Conservation (phyloP, 805 yeast species). For the Candida jianshihensis region DNA sequence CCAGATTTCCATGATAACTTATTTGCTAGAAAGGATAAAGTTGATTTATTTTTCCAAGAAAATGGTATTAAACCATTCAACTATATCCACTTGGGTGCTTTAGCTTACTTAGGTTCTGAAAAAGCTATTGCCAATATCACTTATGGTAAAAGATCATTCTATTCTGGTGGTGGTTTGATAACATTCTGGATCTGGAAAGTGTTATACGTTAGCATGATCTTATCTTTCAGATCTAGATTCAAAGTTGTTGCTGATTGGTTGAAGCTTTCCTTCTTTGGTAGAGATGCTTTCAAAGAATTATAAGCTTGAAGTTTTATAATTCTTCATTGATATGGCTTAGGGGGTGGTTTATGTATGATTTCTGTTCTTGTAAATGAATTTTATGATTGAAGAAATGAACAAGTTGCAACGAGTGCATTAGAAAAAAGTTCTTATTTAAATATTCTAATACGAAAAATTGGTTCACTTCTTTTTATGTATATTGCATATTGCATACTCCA, state of each 20-base stretch:
- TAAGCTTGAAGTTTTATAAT: too few species aligned
- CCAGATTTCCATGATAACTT: conserved; percentile 33
- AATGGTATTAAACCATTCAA: conserved; percentile 57
- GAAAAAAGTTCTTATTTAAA: too few species aligned
- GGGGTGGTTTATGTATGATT: conserved; percentile 20
- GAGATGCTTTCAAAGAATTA: conserved; percentile 87
- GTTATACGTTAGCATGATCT: conserved; percentile 83
- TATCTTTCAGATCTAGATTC: conserved; percentile 80
- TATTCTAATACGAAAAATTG: too few species aligned
- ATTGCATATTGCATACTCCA: too few species aligned
- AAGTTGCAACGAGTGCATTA: not conserved
- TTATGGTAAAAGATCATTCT: conserved; percentile 70
- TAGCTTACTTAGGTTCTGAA: conserved; percentile 90
- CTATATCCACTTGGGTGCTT: conserved; percentile 84
- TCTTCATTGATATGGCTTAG: too few species aligned
- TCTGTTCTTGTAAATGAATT: not conserved
- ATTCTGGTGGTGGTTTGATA: conserved; percentile 80
- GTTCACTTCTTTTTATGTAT: too few species aligned
- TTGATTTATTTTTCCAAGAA: conserved; percentile 36
- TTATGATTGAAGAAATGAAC: not conserved
- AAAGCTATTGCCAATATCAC: conserved; percentile 90
- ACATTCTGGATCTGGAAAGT: conserved; percentile 93
- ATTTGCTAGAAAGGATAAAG: conserved; percentile 26
- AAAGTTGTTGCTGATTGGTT: conserved; percentile 85
- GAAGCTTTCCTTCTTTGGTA: conserved; percentile 81